Conservation (phyloP, 768 basidiomycete genomes). For the Polyporus arcularius region DNA sequence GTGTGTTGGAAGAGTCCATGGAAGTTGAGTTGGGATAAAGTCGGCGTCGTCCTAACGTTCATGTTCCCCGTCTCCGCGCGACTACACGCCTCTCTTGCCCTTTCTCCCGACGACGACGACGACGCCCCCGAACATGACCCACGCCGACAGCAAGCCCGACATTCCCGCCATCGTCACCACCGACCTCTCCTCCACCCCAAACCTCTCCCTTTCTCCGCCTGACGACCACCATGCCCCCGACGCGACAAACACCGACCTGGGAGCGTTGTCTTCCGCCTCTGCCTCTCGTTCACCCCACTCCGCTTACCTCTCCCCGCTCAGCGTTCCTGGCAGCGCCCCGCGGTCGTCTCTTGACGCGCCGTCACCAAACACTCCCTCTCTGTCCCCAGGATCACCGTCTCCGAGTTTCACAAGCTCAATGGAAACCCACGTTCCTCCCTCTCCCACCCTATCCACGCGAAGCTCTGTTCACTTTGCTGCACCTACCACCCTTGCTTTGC, state of each 20-base stretch:
- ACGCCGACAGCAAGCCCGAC: slow-evolving; percentile 12
- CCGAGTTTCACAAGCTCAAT: slow-evolving; percentile 39
- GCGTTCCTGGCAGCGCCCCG: slow-evolving; percentile 16
- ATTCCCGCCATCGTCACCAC: slow-evolving; percentile 25
- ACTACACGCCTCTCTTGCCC: background rate
- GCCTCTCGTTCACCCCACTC: slow-evolving; percentile 1
- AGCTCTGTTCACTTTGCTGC: slow-evolving; percentile 56
- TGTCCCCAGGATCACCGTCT: slow-evolving; percentile 28
- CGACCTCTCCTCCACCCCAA: slow-evolving; percentile 25
- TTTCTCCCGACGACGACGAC: background rate
- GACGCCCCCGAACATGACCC: slow-evolving; percentile 4
- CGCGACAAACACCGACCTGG: slow-evolving; percentile 4
- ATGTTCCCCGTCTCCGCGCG: background rate
- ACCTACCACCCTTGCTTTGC: slow-evolving; percentile 51
- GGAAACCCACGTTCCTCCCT: slow-evolving; percentile 58
- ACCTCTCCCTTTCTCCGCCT: slow-evolving; percentile 8
- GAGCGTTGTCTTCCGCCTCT: background rate
- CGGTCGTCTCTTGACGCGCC: slow-evolving; percentile 24
- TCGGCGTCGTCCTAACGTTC: background rate
- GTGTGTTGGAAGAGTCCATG: background rate
- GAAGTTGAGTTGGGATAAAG: background rate
- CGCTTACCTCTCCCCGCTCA: slow-evolving; percentile 12
- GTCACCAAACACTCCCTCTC: slow-evolving; percentile 14
- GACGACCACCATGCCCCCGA: slow-evolving; percentile 10
- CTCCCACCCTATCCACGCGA: slow-evolving; percentile 68